These are phyloP conservation scores for Neckera pumila DNA, from an alignment of 225 moss, liverwort and hornwort genomes.

Conservation along the genomic window DNA sequence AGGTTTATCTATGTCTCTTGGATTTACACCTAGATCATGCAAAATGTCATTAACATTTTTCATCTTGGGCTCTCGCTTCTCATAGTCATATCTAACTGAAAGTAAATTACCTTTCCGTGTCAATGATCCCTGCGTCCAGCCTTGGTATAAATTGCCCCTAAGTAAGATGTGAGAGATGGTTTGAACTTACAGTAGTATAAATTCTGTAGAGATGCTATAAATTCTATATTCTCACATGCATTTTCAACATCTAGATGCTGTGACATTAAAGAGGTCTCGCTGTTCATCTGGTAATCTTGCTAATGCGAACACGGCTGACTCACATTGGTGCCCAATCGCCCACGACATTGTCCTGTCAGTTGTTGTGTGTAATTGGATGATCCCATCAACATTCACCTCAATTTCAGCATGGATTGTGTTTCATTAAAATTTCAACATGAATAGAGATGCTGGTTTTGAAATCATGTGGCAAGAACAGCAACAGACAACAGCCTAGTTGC, in stretches of 20 bases:
- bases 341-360: background rate
- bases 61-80: accelerated
- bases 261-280: background rate
- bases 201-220: background rate
- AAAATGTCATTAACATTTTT: background rate
- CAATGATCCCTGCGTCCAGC: accelerated
- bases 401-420: background rate
- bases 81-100: background rate
- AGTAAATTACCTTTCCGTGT: background rate
- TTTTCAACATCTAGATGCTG: background rate
- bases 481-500: background rate
- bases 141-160: background rate
- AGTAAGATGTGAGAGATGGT: background rate
- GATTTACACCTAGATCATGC: background rate
- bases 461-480: background rate
- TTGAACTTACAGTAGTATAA: too few relatives aligned
- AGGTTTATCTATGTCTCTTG: accelerated
- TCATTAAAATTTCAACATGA: background rate
- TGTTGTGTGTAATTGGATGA: background rate
- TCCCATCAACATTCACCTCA: background rate
- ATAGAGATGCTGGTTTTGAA: background rate
- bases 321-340: background rate
- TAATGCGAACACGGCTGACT: background rate
- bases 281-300: background rate
- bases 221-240: background rate